These are phyloP conservation scores for Manihot esculenta DNA, from an alignment of 441 rosid genomes.

Conservation along the genomic window DNA sequence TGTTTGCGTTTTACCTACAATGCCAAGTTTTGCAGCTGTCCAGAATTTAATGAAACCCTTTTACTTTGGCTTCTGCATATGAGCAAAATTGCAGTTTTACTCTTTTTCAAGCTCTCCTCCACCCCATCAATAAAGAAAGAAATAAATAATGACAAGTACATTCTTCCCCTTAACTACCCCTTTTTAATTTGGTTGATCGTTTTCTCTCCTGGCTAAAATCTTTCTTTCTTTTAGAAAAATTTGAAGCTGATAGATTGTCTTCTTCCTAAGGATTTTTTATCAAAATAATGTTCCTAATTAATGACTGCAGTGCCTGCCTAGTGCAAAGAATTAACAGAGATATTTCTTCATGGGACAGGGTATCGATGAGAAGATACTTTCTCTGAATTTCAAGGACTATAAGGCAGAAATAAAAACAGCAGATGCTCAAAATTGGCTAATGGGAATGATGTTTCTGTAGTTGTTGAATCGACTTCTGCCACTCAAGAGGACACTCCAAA, in stretches of 20 bases:
- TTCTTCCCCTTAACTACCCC: neutral
- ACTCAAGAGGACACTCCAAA: conserved; percentile 49
- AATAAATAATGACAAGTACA: neutral
- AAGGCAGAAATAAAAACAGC: conserved; percentile 67
- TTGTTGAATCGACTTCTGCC: conserved; percentile 39
- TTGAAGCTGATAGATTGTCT: neutral
- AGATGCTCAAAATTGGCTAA: conserved; percentile 45
- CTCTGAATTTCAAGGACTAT: conserved; percentile 50
- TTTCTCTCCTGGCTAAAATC: neutral
- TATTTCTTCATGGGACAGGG: conserved; percentile 43
- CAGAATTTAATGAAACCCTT: neutral
- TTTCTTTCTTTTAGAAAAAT: neutral
- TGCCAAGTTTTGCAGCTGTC: neutral
- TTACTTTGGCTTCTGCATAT: neutral
- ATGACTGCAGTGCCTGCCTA: no score
- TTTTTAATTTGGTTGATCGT: neutral
- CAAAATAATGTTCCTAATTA: conserved; percentile 9
- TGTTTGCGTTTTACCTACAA: neutral
- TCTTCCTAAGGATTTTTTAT: neutral
- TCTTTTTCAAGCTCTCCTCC: neutral
- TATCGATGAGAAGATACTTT: conserved; percentile 56
- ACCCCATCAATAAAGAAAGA: neutral
- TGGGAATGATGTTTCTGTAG: conserved; percentile 35
- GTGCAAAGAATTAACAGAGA: neutral
- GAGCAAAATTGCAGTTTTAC: neutral